Base-by-base conservation (phyloP, 345 rosid species). In the Citrus inodora region DNA sequence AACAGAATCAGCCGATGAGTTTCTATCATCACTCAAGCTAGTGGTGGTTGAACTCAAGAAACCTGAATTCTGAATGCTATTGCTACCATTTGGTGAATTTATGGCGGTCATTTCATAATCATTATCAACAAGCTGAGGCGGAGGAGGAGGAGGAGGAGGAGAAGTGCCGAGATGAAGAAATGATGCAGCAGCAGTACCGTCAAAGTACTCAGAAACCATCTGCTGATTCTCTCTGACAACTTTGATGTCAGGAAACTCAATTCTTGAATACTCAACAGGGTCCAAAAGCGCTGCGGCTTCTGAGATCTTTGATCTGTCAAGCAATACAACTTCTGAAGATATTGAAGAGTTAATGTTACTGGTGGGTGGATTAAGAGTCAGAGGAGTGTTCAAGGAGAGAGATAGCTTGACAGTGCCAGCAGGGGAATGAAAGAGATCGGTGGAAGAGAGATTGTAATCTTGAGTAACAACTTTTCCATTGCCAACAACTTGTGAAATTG, bases 401-500 rank as follows among this genome's bases (percentile, higher is more conserved):
- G 96, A 85, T 68, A 96, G 80, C 62, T 81, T 80, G 71, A 96
- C 90, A 25, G 93, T 93, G 16, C 99, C 99, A 27, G 98, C 98
- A 1, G 98, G 99, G 11, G 98, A 96, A 70, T 92, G 98, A 77
- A 96, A 89, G 62, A 96, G 94, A 80, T 96, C 99, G 37, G 99
- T 94, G 35, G 99, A 96, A 17, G 99, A 91, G 11, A 96, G 94
- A 79, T 87, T 87, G 71, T 92, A 92, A 42, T 90, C 94, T 61
- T 79, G 85, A 69, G 97, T 89, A 7, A 91, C 88, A 6, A 91
- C 88, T 71, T 89, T 89, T 9, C 90, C 98, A 78, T 89, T 89
- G 13, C 98, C 97, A 42, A 75, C 58, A 61, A 92, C 81, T 67
- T 90, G 88, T n/a, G 96, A 85, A 65, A 96, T 55, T 7, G 95